phyloP scores from a whole-genome alignment of 495 filamentous ascomycete genomes.

The Aspergillus nidulans region DNA sequence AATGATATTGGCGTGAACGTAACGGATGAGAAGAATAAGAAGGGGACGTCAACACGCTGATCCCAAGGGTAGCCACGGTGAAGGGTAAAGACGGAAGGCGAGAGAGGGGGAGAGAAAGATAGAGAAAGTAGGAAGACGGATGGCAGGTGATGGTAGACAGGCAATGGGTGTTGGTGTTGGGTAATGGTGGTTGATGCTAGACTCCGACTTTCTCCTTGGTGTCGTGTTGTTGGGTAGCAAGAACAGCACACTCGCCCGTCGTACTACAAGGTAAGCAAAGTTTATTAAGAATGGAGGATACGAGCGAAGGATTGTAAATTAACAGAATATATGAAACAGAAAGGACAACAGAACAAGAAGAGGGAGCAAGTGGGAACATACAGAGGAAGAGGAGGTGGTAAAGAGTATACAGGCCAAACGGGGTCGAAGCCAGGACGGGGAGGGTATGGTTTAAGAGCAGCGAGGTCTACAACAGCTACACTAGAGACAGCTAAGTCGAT shows the following conservation, averaged over 20 bases:
- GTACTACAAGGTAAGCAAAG: slow-evolving; percentile 8
- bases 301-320: slow-evolving; percentile 4
- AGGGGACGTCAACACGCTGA: slow-evolving; percentile 35
- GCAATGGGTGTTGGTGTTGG: no score
- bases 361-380: neutral
- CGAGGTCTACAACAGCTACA: neutral
- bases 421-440: neutral
- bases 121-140: no score
- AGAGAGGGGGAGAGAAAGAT: neutral
- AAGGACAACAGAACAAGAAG: neutral
- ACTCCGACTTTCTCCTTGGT: slow-evolving; percentile 10
- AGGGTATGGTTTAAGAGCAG: slow-evolving; percentile 8
- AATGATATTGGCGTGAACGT: slow-evolving; percentile 32
- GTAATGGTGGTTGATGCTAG: neutral
- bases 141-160: neutral
- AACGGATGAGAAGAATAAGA: slow-evolving; percentile 29
- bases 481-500: slow-evolving; percentile 1
- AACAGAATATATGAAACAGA: slow-evolving; percentile 6
- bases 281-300: slow-evolving; percentile 10
- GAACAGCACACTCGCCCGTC: neutral
- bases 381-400: neutral
- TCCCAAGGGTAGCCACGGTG: slow-evolving; percentile 44
- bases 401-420: slow-evolving; percentile 7
- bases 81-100: slow-evolving; percentile 10
- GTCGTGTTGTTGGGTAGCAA: slow-evolving; percentile 13